Base-by-base conservation (phyloP, 1,139 yeast genomes). In the Blastobotrys aristatus region DNA sequence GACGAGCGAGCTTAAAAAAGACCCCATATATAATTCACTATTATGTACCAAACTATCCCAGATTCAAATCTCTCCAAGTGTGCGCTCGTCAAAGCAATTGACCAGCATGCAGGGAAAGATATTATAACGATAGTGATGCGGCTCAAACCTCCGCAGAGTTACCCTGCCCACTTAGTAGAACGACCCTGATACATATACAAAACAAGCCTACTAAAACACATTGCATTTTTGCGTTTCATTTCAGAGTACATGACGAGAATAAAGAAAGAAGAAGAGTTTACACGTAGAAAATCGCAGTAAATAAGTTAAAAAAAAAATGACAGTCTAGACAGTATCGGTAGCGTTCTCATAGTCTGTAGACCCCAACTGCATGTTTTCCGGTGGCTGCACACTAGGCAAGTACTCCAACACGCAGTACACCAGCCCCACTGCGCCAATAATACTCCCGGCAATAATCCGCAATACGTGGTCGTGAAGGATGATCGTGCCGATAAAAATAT, bases 321-420 rank as follows among this genome's bases (percentile, higher is more conserved):
- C n/a, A n/a, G n/a, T n/a, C n/a, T 57, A 60, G n/a, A 61, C 57
- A 30, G 65, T 61, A 47, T 61, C 65, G 20, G 62, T 59, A 42
- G 61, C 60, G 35, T 58, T 53, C 55, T 60, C 65, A 37, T 61
- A 59, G 27, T 47, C 49, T 11, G 22, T 22, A 4, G 43, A 40
- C 18, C 55, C 57, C 39, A 51, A 48, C 16, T 64, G 54, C 90
- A 85, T 83, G 65, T 82, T 83, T 55, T 80, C 82, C 44, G 94
- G 90, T 34, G 86, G 79, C 37, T 84, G 79, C 35, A 84, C 69
- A 50, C 84, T 76, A 29, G 90, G 87, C 22, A 84, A 68, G 43
- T 83, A 82, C 63, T 87, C 94, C 57, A 86, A 72, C 1, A 70
- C 76, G 39, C 76, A 64, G 64, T 73, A 87, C 2, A 66, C 76